Percentiles rank a stretch among this genome's conserved stretches.
Conservation (phyloP, 1,139 yeast genomes). For the Sugiyamaella sp. region DNA sequence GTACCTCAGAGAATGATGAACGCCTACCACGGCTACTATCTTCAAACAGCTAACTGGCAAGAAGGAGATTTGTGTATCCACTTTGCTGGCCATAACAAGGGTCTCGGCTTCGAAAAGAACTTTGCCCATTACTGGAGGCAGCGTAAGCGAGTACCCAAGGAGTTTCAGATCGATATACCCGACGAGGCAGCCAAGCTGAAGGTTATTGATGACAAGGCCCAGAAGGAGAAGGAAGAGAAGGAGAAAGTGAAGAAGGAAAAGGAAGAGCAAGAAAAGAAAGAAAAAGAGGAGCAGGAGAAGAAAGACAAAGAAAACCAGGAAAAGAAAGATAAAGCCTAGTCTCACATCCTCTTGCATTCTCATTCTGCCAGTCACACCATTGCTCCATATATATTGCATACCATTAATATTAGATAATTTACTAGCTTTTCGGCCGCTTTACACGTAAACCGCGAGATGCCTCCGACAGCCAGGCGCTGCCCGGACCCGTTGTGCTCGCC, state of each 20-base stretch:
- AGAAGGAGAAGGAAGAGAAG: conserved; percentile 16
- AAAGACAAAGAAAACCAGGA: not conserved
- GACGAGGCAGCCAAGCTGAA: conserved; percentile 11
- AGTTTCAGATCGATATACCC: conserved; percentile 19
- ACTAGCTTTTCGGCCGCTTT: too few relatives aligned
- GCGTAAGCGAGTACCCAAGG: conserved; percentile 23
- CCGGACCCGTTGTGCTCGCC: too few relatives aligned
- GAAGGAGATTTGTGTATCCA: conserved; percentile 38
- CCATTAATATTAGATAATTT: not conserved
- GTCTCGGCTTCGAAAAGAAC: conserved; percentile 14
- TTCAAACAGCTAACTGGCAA: conserved; percentile 30
- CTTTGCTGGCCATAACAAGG: conserved; percentile 34
- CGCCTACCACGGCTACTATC: conserved; percentile 34
- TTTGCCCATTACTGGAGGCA: conserved; percentile 9
- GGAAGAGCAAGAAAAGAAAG: conserved; percentile 3
- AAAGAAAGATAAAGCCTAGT: not conserved
- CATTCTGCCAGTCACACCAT: too few relatives aligned
- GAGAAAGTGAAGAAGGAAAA: conserved; percentile 13
- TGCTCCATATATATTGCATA: not conserved
- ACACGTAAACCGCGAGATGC: too few relatives aligned
- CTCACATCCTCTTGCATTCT: not conserved
- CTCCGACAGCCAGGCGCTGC: too few relatives aligned
- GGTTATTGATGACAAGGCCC: conserved; percentile 17
- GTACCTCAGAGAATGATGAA: conserved; percentile 43
- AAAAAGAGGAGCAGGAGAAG: not conserved